Base-by-base conservation (phyloP, 495 filamentous ascomycete species). In the Trichoderma reesei region DNA sequence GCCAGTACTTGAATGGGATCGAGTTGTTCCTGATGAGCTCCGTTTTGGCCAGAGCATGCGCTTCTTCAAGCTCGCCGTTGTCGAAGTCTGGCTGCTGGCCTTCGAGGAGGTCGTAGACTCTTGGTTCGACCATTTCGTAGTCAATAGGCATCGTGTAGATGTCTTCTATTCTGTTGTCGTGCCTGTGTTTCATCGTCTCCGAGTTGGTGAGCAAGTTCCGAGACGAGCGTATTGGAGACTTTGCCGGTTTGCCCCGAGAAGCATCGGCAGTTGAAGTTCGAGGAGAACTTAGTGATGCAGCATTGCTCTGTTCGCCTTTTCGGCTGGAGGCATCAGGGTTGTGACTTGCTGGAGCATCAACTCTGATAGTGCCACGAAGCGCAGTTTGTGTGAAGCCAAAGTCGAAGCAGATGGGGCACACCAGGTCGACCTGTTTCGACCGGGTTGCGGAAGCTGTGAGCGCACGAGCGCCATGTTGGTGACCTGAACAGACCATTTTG, bases 371-470 rank as follows among this genome's bases (percentile, higher is more conserved):
- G 26, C 51, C 51, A n/a, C 51, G 51, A 34, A 56, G 34, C 18
- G 51, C 51, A 56, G 51, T 34, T 56, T 56, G 51, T 14, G 51
- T 56, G 51, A 56, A 56, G 51, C 51, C 51, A 56, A 56, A 56
- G 51, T 56, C 51, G 51, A 33, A 34, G 11, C 51, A 56, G 51
- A 56, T 56, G 13, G 51, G 51, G 26, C 51, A 56, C 26, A 56
- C 51, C 26, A 56, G 18, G 6, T 56, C 51, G 1, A 56, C 51
- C 51, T 36, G 6, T 56, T 34, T 56, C 26, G 51, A 34, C 51
- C 51, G 20, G 26, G 7, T 5, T 14, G 51, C 51, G 11, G 51
- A 31, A 2, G 51, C 34, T 11, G 51, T 56, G 13, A 56, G 51
- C 26, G 26, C 26, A 3, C 51, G 51, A 36, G 51, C 51, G 20